Percentiles rank a stretch among this genome's conserved stretches.
These are phyloP conservation scores for Fusarium falciforme DNA, from an alignment of 2,329 filamentous ascomycete genomes.

Conservation along the genomic window DNA sequence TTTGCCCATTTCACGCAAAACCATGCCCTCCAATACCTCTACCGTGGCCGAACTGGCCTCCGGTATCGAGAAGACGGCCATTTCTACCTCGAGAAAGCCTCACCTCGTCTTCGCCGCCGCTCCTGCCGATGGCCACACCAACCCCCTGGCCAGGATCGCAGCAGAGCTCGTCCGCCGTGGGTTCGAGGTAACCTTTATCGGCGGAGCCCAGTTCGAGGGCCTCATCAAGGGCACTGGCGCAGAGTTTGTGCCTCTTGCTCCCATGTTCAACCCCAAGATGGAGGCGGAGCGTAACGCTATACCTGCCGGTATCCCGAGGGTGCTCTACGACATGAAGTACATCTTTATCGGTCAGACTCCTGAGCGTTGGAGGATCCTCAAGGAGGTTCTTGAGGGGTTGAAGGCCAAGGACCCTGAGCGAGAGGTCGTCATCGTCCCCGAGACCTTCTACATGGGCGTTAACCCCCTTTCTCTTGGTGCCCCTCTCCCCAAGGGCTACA, in stretches of 20 bases:
- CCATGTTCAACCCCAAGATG: constrained; percentile 28
- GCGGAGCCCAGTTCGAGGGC: constrained; percentile 49
- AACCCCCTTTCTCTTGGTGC: constrained; percentile 53
- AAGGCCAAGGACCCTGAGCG: constrained; percentile 47
- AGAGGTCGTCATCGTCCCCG: constrained; percentile 57
- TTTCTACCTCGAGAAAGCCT: constrained; percentile 36
- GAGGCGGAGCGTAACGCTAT: constrained; percentile 24
- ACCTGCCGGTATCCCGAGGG: constrained; percentile 39
- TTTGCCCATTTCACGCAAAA: background rate
- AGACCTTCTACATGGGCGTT: constrained; percentile 52
- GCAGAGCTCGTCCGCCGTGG: constrained; percentile 52
- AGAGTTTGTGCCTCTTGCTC: constrained; percentile 44
- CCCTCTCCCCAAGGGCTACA: constrained; percentile 52
- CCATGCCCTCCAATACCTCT: constrained; percentile 1
- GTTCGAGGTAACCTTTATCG: constrained; percentile 57
- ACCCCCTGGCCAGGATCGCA: constrained; percentile 49
- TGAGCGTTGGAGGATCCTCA: constrained; percentile 47
- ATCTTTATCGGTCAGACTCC: constrained; percentile 45
- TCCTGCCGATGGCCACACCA: constrained; percentile 47
- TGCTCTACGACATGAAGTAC: constrained; percentile 47
- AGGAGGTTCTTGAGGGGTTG: constrained; percentile 49
- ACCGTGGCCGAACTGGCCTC: constrained; percentile 4
- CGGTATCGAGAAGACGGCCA: constrained; percentile 5
- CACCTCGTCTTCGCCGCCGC: constrained; percentile 46
- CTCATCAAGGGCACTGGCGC: constrained; percentile 52